phyloP scores from a whole-genome alignment of 2,329 filamentous ascomycete species.

The Colletotrichum lini region DNA sequence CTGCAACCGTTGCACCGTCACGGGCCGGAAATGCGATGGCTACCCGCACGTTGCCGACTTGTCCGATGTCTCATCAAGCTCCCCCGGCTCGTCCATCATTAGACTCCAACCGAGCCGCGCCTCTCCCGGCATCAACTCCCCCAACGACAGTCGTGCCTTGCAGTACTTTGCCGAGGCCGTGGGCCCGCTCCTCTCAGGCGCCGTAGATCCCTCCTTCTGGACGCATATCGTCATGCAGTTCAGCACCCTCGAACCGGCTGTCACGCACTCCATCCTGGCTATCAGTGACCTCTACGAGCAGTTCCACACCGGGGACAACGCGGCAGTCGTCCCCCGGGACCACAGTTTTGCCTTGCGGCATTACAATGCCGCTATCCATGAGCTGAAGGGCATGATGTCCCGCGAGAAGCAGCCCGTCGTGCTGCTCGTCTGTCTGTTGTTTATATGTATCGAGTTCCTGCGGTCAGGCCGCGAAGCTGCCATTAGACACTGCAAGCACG shows the following conservation, averaged over 20 bases:
- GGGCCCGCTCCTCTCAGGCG: slow-evolving; percentile 55
- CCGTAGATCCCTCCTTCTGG: slow-evolving; percentile 62
- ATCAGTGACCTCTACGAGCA: slow-evolving; percentile 63
- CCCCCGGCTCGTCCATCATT: slow-evolving; percentile 39
- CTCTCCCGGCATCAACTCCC: slow-evolving; percentile 37
- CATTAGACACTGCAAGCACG: slow-evolving; percentile 37
- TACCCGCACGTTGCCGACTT: slow-evolving; percentile 53
- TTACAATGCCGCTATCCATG: slow-evolving; percentile 64
- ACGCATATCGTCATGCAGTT: slow-evolving; percentile 61
- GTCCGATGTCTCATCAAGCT: slow-evolving; percentile 38
- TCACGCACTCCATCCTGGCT: slow-evolving; percentile 65
- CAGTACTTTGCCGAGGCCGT: slow-evolving; percentile 54
- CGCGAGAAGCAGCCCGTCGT: slow-evolving; percentile 46
- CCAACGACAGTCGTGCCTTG: slow-evolving; percentile 46
- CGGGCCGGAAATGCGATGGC: slow-evolving; percentile 71
- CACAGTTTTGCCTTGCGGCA: slow-evolving; percentile 58
- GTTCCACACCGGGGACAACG: slow-evolving; percentile 32
- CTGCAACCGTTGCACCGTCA: slow-evolving; percentile 68
- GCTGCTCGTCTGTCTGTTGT: slow-evolving; percentile 64
- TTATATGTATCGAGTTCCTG: slow-evolving; percentile 70
- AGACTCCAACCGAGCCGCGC: slow-evolving; percentile 31
- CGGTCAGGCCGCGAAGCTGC: slow-evolving; percentile 44
- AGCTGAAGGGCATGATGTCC: slow-evolving; percentile 55
- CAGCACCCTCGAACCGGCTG: slow-evolving; percentile 60
- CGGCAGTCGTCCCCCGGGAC: slow-evolving; percentile 8